Conservation (phyloP, 495 filamentous ascomycete genomes). For the Tuber microsphaerosporum region DNA sequence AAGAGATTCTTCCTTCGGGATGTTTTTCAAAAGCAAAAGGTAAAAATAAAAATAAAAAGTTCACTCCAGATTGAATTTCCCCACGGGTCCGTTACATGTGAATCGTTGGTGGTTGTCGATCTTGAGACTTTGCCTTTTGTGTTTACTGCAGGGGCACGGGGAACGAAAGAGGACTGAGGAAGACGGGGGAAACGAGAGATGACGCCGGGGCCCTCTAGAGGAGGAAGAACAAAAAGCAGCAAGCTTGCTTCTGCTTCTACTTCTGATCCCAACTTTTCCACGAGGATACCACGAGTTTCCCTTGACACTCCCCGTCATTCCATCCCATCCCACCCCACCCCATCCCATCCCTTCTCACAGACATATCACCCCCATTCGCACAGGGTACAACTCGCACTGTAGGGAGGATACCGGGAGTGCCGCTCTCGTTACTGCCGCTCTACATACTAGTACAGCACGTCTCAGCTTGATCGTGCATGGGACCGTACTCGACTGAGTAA, state of each 20-base stretch:
- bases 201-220: background rate
- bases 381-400: background rate
- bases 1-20: background rate
- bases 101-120: too few species aligned
- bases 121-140: background rate
- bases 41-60: too few species aligned
- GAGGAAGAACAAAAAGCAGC: background rate
- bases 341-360: background rate
- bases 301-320: background rate
- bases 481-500: background rate
- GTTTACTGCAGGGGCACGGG: background rate
- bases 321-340: background rate
- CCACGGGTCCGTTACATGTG: background rate
- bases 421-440: background rate
- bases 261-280: background rate
- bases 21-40: too few species aligned
- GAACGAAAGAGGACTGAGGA: background rate
- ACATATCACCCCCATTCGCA: background rate
- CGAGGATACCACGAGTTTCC: background rate
- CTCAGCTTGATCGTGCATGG: background rate
- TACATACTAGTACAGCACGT: background rate
- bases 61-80: background rate
- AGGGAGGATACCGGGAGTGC: background rate
- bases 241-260: background rate
- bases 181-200: background rate